Evolutionary conservation across 176 grass and related monocot genomes (phyloP), one percentile per base, ranked within the genome.

Genomic region (Metroxylon sagu): DNA sequence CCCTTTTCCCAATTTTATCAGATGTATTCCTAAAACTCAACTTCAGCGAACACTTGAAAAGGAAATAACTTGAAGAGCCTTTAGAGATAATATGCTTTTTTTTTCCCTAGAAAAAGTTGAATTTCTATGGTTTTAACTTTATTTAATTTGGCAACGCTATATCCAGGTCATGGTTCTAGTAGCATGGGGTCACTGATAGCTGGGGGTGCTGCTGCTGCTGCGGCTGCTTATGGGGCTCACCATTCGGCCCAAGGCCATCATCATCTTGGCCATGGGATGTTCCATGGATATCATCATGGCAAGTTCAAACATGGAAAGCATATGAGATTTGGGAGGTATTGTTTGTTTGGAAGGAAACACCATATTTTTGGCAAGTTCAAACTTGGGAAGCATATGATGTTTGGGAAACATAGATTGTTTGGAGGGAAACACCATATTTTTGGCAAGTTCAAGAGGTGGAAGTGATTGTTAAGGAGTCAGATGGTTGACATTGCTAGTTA

Each of bases 221-320:
- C 79, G 0, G 82, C 76, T 43, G 82, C 73, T 3, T 57, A 78
- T 16, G 89, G 85, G 14, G 89, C 72, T 68, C 89, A 89, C 65
- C 74, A 73, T 1, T 14, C 57, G 6, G 68, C 73, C 0, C 89
- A 89, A 3, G 68, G 56, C 3, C 50, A 67, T 55, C 29, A 31
- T 25, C 51, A 55, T 50, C 60, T 29, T 12, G 17, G 19, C 19
- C 65, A 49, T 49, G 77, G 81, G 15, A 49, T 48, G 60, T 18
- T 48, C 56, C 60, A 18, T 48, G 60, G 60, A 43, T 14, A 3
- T 8, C 71, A 71, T 4, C 67, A 71, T 18, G 85, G 77, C 16
- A 90, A 86, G 66, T 86, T 90, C 71, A 85, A 82, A 62, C 78
- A 67, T 53, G 65, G 65, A 0, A 62, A 61, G 59, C 30, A 23